phyloP scores from a whole-genome alignment of 139 green algal species.

The Astrephomene gubernaculifera region DNA sequence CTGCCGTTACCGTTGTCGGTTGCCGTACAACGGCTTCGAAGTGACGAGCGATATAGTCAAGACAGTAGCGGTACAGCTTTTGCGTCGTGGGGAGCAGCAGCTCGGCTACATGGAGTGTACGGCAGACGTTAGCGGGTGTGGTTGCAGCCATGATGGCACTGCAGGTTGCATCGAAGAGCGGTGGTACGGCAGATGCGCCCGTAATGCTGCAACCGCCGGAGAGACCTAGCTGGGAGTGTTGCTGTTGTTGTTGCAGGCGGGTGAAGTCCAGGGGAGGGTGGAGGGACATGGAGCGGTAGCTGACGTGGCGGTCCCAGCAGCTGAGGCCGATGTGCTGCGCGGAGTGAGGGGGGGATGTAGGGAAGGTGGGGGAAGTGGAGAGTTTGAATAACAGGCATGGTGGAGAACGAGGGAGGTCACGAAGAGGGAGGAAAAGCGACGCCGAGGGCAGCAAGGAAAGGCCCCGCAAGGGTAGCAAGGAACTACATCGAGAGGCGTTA shows the following conservation, averaged over 20 bases:
- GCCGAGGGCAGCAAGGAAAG: too few relatives aligned
- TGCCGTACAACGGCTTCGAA: constrained; percentile 41
- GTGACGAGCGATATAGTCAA: constrained; percentile 58
- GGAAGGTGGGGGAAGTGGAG: background rate
- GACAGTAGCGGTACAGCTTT: constrained; percentile 55
- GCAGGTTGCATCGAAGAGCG: constrained; percentile 22
- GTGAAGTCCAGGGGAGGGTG: constrained; percentile 15
- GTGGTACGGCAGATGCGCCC: background rate
- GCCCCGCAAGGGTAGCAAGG: too few relatives aligned
- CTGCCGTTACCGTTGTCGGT: background rate
- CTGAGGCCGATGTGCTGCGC: constrained; percentile 76
- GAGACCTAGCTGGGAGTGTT: background rate
- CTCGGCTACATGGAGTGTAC: constrained; percentile 48
- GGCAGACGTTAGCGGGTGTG: constrained; percentile 31
- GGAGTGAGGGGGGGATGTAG: background rate
- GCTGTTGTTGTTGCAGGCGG: constrained; percentile 5
- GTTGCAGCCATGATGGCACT: constrained; percentile 3
- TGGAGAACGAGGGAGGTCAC: too few relatives aligned
- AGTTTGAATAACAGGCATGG: too few relatives aligned
- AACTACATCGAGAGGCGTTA: background rate
- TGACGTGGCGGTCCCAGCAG: constrained; percentile 90
- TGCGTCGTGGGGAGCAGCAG: constrained; percentile 59
- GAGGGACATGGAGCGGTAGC: constrained; percentile 69
- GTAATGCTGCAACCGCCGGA: background rate
- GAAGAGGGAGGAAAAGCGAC: too few relatives aligned